phyloP scores from a whole-genome alignment of 805 yeast species.

The Hanseniaspora nectarophila region DNA sequence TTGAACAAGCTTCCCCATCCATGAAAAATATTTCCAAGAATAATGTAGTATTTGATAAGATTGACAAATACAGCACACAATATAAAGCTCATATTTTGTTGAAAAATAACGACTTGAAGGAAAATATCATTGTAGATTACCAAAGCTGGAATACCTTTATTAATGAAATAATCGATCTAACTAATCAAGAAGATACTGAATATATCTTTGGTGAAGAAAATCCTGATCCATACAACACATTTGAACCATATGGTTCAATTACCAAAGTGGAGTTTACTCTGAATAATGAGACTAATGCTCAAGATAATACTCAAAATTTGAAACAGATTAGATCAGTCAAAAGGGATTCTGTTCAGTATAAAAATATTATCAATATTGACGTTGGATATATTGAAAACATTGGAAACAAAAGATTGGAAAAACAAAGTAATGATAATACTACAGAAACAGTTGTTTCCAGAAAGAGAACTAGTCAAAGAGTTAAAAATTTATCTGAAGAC shows the following conservation, averaged over 20 bases:
- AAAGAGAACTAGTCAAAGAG: slow-evolving; percentile 8
- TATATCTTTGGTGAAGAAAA: slow-evolving; percentile 7
- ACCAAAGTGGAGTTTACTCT: neutral
- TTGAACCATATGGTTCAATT: slow-evolving; percentile 3
- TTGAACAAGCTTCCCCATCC: neutral
- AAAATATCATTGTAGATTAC: neutral
- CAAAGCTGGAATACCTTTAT: slow-evolving; percentile 1
- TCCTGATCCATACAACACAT: slow-evolving; percentile 7
- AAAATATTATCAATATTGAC: neutral
- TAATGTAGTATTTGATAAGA: neutral
- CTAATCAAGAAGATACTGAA: neutral
- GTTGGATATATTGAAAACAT: neutral
- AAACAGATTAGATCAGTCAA: neutral
- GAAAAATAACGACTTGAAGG: neutral
- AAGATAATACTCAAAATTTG: neutral
- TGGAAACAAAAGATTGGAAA: neutral
- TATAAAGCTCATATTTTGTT: neutral
- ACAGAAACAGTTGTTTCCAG: neutral
- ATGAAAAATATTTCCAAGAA: neutral
- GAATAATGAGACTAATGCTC: neutral
- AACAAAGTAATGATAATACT: neutral
- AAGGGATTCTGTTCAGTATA: neutral
- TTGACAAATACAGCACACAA: neutral
- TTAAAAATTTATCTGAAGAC: slow-evolving; percentile 4
- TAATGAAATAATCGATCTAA: neutral